phyloP scores from a whole-genome alignment of 148 eudicot species.

The Rhododendron ovatum region DNA sequence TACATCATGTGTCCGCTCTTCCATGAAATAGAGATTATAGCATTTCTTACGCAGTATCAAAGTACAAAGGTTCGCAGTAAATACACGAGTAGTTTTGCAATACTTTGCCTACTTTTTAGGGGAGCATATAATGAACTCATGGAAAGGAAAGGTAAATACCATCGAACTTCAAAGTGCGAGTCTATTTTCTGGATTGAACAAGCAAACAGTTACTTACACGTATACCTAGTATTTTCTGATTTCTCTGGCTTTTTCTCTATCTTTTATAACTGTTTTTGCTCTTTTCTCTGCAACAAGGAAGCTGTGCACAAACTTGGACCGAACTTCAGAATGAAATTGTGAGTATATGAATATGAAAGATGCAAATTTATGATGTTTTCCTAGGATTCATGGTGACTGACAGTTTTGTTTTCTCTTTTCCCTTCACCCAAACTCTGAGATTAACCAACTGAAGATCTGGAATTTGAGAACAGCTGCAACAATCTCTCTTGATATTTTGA shows the following conservation, averaged over 20 bases:
- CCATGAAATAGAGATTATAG: too few species aligned
- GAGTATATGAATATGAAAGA: neutral
- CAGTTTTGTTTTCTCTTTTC: neutral
- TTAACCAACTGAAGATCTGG: neutral
- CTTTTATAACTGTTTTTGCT: neutral
- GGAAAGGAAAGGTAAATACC: neutral
- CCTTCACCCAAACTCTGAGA: neutral
- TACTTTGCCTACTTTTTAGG: too few species aligned
- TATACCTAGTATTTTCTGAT: neutral
- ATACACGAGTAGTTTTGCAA: too few species aligned
- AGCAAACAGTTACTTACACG: neutral
- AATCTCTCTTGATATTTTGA: neutral
- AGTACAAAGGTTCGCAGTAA: too few species aligned
- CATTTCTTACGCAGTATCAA: too few species aligned
- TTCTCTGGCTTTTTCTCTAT: neutral
- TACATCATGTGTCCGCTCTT: too few species aligned
- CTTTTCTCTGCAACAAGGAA: conserved; percentile 11
- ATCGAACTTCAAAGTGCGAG: neutral
- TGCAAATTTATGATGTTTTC: neutral
- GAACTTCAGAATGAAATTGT: neutral
- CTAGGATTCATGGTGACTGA: neutral
- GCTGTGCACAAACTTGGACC: neutral
- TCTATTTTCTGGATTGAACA: neutral
- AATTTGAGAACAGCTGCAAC: neutral
- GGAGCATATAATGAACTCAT: neutral